Base-by-base conservation (phyloP, 2,329 filamentous ascomycete genomes). In the Sporothrix protearum region DNA sequence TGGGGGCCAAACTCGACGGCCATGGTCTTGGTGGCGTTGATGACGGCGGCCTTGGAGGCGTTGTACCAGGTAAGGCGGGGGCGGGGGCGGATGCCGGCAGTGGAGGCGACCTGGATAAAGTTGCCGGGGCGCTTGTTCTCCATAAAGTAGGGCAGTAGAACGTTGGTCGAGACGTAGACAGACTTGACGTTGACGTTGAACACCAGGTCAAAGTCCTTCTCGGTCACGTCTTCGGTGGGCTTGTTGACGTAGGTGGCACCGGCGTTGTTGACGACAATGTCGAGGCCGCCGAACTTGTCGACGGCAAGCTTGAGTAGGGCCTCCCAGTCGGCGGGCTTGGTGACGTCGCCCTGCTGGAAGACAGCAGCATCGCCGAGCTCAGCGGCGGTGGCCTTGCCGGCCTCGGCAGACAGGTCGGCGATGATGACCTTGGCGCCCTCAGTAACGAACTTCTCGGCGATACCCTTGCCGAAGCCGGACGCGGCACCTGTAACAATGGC, bases 1-100 rank as follows among this genome's bases (percentile, higher is more conserved):
- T 91, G 86, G 0, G 87, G 85, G 0, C 89, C 92, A 75, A 91
- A 94, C 78, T 94, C 91, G 1, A 91, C 88, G 0, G 91, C 92
- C 75, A 94, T 79, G 1, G 80, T 77, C 78, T 86, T 86, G 0
- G 83, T 84, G 51, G 87, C 87, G 66, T 86, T 90, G 75, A 85
- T 85, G 12, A 90, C 86, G 0, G 89, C 89, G 0, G 86, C 89
- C 78, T 92, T 92, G 57, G 85, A 87, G 0, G 89, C 88, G 76
- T 91, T 91, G 76, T 92, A 92, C 89, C 89, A 92, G 1, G 89
- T 88, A 61, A 92, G 76, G 0, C 88, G 86, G 0, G 87, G 87
- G 30, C 89, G 82, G 0, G 89, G 90, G 33, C 90, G 80, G 8
- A 82, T 79, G 2, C 85, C 88, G 0, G 89, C 89, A 0, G 89